These are phyloP conservation scores for Talaromyces amestolkiae DNA, from an alignment of 2,329 filamentous ascomycete species.

Conservation along the genomic window DNA sequence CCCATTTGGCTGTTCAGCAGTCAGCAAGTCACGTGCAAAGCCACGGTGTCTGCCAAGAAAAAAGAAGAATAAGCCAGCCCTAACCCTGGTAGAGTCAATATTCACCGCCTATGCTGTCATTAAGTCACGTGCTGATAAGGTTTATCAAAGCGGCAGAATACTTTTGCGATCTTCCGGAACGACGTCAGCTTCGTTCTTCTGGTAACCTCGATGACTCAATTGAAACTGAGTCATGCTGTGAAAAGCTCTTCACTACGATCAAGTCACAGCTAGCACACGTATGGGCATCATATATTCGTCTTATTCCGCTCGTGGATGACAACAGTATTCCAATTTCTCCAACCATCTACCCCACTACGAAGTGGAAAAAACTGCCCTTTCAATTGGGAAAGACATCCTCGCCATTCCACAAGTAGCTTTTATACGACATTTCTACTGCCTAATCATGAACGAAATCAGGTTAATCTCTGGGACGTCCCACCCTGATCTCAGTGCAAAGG, in stretches of 20 bases:
- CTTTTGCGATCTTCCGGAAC: background rate
- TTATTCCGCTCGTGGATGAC: background rate
- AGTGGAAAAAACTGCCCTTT: background rate
- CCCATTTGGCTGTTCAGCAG: background rate
- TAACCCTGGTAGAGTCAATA: background rate
- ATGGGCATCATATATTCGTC: background rate
- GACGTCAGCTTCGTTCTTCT: background rate
- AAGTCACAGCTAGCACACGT: background rate
- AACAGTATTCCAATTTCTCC: background rate
- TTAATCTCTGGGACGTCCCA: conserved; percentile 73
- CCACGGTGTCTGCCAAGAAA: background rate
- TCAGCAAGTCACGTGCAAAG: background rate
- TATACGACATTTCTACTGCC: background rate
- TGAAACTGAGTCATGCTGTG: background rate
- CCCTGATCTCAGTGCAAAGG: conserved; percentile 66
- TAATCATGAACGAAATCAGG: conserved; percentile 63
- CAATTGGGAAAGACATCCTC: background rate
- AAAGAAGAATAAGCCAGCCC: background rate
- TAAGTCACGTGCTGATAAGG: conserved; percentile 5
- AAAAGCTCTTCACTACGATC: background rate
- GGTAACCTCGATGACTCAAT: background rate
- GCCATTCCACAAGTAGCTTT: background rate
- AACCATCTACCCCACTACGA: background rate
- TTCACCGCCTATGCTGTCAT: conserved; percentile 7
- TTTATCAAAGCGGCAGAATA: conserved; percentile 9